Conservation (phyloP, 345 rosid species). For the Ceriops tagal region DNA sequence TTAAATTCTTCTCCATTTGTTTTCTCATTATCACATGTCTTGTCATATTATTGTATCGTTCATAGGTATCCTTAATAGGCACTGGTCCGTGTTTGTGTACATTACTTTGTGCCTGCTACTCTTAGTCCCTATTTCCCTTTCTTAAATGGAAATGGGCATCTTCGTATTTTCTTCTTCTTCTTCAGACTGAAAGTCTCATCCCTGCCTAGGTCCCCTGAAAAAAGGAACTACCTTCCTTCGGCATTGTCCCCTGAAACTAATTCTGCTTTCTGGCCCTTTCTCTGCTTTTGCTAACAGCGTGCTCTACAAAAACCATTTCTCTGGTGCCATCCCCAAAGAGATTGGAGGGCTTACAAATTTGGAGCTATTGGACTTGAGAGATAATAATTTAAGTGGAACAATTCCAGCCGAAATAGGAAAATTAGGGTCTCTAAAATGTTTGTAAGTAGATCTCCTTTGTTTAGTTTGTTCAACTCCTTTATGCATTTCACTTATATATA, state of each 20-base stretch:
- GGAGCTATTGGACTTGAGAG: slow-evolving; percentile 64
- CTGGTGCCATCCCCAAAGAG: slow-evolving; percentile 65
- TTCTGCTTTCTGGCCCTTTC: slow-evolving; percentile 4
- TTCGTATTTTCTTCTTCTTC: too few species aligned
- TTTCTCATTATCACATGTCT: too few species aligned
- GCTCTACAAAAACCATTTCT: slow-evolving; percentile 52
- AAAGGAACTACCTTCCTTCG: too few species aligned
- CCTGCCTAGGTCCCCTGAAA: too few species aligned
- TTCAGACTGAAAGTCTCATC: too few species aligned
- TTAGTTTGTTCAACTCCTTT: not conserved
- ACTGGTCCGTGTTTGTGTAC: too few species aligned
- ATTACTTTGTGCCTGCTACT: not conserved
- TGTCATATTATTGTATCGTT: too few species aligned
- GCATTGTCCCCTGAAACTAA: not conserved
- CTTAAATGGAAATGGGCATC: too few species aligned
- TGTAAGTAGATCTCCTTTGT: slow-evolving; percentile 47
- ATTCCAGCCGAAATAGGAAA: slow-evolving; percentile 58
- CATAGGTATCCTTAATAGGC: too few species aligned
- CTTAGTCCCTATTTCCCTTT: not conserved
- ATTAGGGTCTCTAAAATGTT: slow-evolving; percentile 45
- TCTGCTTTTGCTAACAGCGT: slow-evolving; percentile 34
- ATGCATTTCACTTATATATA: slow-evolving; percentile 2
- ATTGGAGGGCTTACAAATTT: slow-evolving; percentile 50
- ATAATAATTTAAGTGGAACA: slow-evolving; percentile 59
- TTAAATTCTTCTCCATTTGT: too few species aligned